Base-by-base conservation (phyloP, 345 rosid genomes). In the Atalantia buxifolia region DNA sequence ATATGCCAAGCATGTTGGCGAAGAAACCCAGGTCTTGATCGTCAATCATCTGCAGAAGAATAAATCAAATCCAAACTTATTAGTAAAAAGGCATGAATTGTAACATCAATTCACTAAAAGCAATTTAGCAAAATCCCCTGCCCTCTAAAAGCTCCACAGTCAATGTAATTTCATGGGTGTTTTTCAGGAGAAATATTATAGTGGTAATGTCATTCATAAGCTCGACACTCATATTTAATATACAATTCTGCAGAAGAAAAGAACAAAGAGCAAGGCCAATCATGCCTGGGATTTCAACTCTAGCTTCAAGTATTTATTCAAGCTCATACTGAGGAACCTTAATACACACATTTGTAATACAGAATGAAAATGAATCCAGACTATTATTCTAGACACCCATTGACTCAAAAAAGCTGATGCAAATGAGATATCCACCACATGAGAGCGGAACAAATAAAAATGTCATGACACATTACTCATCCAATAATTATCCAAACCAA, bases 1-100 rank as follows among this genome's bases (percentile, higher is more conserved):
- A 93, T 62, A 90, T 84, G 83, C 98, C 97, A 62, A 93, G 93
- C 81, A 92, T 86, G 81, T 90, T 93, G 85, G 91, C 89, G 22
- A 90, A 86, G 79, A 93, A 92, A 22, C 96, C 94, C 45, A 93
- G 85, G 62, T 85, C 93, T 78, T 85, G 93, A 85, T 95, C 95
- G 71, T 90, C 94, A 36, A 93, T 71, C 98, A 95, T 95, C 99
- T 92, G 96, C 89, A 85, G 42, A 72, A 77, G 48, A 62, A 81
- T 36, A 77, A 65, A 79, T 24, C 19, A 64, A 68, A 53, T 13
- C 60, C 36, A 65, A 72, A 63, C 22, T 0, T 55, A n/a, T 76
- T 24, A 56, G 57, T 19, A 9, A 33, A 36, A 16, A 4, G 33
- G 18, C 64, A 4, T 9, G 4, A 65, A 55, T 4, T 0, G 1